phyloP scores from a whole-genome alignment of 768 basidiomycete species.

The Boletus edulis region DNA sequence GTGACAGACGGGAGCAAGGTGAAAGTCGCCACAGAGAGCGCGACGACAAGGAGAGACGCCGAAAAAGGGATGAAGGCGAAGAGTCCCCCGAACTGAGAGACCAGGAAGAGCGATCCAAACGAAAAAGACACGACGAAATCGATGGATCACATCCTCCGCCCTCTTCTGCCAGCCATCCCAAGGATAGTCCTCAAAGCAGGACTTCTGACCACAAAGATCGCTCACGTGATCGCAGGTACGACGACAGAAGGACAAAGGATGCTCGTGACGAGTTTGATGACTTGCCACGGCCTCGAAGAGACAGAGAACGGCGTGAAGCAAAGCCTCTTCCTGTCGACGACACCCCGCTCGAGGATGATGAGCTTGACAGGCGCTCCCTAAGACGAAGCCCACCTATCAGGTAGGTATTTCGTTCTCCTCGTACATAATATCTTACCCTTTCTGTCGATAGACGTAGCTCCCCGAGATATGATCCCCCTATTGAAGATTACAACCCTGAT shows the following conservation, averaged over 20 bases:
- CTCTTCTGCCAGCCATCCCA: conserved; percentile 32
- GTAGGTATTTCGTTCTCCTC: conserved; percentile 33
- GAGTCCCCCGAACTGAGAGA: conserved; percentile 44
- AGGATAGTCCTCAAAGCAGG: conserved; percentile 51
- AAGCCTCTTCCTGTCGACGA: conserved; percentile 43
- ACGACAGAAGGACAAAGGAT: conserved; percentile 43
- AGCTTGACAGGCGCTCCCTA: conserved; percentile 35
- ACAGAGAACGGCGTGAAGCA: conserved; percentile 41
- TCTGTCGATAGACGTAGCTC: conserved; percentile 55
- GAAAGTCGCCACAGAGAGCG: conserved; percentile 54
- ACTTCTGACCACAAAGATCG: conserved; percentile 44
- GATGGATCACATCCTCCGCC: conserved; percentile 40
- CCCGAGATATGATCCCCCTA: conserved; percentile 64
- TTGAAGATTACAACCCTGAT: conserved; percentile 76
- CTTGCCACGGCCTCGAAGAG: conserved; percentile 41
- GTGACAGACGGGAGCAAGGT: conserved; percentile 47
- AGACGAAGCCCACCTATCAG: conserved; percentile 38
- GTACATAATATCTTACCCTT: conserved; percentile 6
- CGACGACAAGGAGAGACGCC: conserved; percentile 53
- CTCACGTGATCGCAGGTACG: conserved; percentile 56
- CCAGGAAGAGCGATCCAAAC: conserved; percentile 58
- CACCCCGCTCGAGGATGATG: conserved; percentile 33
- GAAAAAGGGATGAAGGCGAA: conserved; percentile 68
- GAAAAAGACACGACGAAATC: conserved; percentile 59
- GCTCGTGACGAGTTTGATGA: conserved; percentile 66